A percentile compares a stretch with the other conserved stretches of the same genome.
Conservation (phyloP, 139 green algal species). For the Haematococcus lacustris region DNA sequence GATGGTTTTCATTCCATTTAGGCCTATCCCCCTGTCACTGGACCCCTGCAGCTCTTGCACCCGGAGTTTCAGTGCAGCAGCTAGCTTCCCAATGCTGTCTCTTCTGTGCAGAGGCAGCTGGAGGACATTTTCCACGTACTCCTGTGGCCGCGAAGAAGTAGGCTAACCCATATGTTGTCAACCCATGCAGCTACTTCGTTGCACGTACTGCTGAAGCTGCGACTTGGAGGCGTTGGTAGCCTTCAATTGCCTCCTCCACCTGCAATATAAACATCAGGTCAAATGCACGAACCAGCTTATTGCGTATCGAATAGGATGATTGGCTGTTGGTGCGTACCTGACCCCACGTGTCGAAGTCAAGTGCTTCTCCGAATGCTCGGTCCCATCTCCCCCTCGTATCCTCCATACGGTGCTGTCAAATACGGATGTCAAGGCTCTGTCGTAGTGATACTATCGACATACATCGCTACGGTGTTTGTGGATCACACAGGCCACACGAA, state of each 20-base stretch:
- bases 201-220: slow-evolving; percentile 38
- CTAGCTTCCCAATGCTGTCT: slow-evolving; percentile 40
- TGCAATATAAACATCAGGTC: slow-evolving; percentile 13
- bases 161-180: no score
- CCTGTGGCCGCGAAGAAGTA: slow-evolving; percentile 22
- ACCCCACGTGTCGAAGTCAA: slow-evolving; percentile 49
- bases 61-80: slow-evolving; percentile 34
- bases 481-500: no score
- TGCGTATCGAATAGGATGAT: no score
- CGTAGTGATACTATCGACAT: no score
- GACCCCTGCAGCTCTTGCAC: slow-evolving; percentile 26
- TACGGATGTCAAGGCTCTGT: no score
- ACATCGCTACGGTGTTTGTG: no score
- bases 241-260: slow-evolving; percentile 42
- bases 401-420: no score
- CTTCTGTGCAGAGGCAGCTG: slow-evolving; percentile 22
- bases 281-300: no score
- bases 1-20: slow-evolving; percentile 45
- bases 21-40: slow-evolving; percentile 14
- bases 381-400: slow-evolving; percentile 36
- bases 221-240: slow-evolving; percentile 45
- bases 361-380: slow-evolving; percentile 33
- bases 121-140: slow-evolving; percentile 49
- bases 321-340: no score
- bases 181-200: no score